Base-by-base conservation (phyloP, 441 rosid genomes). In the Macaranga tanarius region DNA sequence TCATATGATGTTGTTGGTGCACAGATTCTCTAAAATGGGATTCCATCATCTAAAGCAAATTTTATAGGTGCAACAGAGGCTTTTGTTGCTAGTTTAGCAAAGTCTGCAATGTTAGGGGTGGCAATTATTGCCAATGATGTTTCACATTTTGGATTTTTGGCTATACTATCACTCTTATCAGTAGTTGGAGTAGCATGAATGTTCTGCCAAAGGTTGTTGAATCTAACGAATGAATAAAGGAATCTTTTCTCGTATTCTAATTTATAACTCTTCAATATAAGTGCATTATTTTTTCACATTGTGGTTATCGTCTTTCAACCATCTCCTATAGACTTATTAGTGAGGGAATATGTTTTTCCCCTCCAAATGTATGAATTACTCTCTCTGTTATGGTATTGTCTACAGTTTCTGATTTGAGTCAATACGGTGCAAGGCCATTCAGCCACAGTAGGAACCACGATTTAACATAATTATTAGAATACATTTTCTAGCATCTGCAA, bases 11-110 rank as follows among this genome's bases (percentile, higher is more conserved):
- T 92, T 44, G 88, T 92, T 17, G 95, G 96, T 55, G 91, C 92
- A n/a, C 99, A 92, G 83, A 94, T 94, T 75, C 97, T 94, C 73
- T 97, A 94, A 80, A 90, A 95, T 0, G 97, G 97, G 48, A 90
- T 87, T 65, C 97, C 99, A 51, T 86, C 94, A 10, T 87, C 94
- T 25, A 94, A 94, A 78, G 97, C 95, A 52, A 94, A 94, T 73
- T 95, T 94, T 62, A 94, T 94, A 1, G 99, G 92, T 47, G 87
- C 89, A 11, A 94, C 96, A 6, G 97, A 94, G 84, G 84, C 90
- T 64, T 88, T 97, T 42, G 86, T 94, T 22, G 99, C 99, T 0
- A 94, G 99, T 75, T 80, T 94, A 82, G 97, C 97, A 0, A 97
- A 94, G 81, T 92, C 94, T 1, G 59, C 87, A 65, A 94, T 94